A percentile compares a stretch with the other conserved stretches of the same genome.
Evolutionary conservation across 352 stramenopile genomes (phyloP).

Genomic region (Globisporangium ultimum): DNA sequence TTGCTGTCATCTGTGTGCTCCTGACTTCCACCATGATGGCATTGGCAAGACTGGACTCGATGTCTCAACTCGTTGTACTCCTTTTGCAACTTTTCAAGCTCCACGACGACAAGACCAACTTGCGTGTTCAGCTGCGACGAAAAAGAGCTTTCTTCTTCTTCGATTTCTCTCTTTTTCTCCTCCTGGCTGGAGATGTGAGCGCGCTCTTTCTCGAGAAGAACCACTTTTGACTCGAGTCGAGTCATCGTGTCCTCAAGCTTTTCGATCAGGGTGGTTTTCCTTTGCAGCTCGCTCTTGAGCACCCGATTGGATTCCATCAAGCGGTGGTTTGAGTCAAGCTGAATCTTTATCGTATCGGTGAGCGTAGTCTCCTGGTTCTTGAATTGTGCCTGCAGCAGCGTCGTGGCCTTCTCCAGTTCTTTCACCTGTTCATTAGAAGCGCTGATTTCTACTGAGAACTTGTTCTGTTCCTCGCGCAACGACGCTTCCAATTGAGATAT

Average conservation of each 20-base stretch:
- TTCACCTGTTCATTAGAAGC: conserved; percentile 4
- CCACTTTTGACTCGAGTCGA: conserved; percentile 42
- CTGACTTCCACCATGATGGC: not conserved
- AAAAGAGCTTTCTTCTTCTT: conserved; percentile 25
- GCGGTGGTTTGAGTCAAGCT: conserved; percentile 39
- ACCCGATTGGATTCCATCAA: conserved; percentile 34
- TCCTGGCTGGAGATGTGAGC: conserved; percentile 33
- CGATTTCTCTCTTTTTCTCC: conserved; percentile 25
- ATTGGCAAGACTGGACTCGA: conserved; percentile 18
- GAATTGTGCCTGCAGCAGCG: conserved; percentile 18
- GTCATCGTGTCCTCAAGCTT: conserved; percentile 30
- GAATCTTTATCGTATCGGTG: conserved; percentile 28
- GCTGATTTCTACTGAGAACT: conserved; percentile 1
- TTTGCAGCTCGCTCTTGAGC: conserved; percentile 32
- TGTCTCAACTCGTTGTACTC: conserved; percentile 39
- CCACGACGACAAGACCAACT: conserved; percentile 30
- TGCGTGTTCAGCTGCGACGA: conserved; percentile 42
- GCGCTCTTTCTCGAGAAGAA: conserved; percentile 48
- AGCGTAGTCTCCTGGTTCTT: conserved; percentile 32
- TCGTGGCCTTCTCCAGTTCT: conserved; percentile 15
- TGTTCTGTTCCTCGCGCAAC: not conserved
- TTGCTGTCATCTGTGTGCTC: conserved; percentile 22
- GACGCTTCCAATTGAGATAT: conserved; percentile 2
- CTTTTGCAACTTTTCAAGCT: conserved; percentile 43
- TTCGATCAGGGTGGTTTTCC: conserved; percentile 17